Evolutionary conservation across 768 basidiomycete genomes (phyloP), one percentile per base, ranked within the genome.

Genomic region (Podaxis mareebaensis): DNA sequence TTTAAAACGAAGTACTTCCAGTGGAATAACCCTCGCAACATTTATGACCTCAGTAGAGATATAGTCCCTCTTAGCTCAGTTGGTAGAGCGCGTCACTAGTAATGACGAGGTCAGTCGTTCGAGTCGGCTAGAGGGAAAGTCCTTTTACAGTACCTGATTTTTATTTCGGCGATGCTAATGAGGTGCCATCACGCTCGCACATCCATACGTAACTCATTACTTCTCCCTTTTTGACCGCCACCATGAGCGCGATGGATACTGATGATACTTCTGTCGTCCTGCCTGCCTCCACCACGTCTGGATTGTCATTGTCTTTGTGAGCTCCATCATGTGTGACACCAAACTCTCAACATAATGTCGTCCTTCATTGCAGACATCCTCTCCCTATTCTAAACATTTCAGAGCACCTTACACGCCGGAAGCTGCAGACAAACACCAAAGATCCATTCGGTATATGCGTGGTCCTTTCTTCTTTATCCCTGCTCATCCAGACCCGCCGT

Each of bases 371-470:
- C 71, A 99, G 96, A 60, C 97, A 99, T 75, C 96, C 97, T 40
- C 83, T 99, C 13, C 95, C 97, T 10, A 95, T 99, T 72, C 83
- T 99, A 66, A 97, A 95, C 75, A 91, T 99, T 70, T 97, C 96
- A 1, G 97, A 99, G 71, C 96, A 99, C 77, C 83, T 92, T 70
- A 96, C 93, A 48, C 85, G 97, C 65, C 79, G 88, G 63, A 89
- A 89, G 69, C 83, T 98, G 12, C 90, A 95, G 74, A 85, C 82
- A 46, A 83, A 82, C 62, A 78, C 80, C 17, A 72, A 75, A 55
- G 73, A 79, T 54, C 91, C 91, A 3, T 91, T 93, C 64, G 86
- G 92, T 91, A 67, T 39, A 82, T 60, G 39, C 42, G 24, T 53
- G 28, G 15, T 17, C n/a, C 52, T 67, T 61, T 54, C 59, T n/a